Evolutionary conservation across 2,329 filamentous ascomycete species (phyloP), one percentile per base, ranked within the genome.

Genomic region (Trichoderma asperellum): DNA sequence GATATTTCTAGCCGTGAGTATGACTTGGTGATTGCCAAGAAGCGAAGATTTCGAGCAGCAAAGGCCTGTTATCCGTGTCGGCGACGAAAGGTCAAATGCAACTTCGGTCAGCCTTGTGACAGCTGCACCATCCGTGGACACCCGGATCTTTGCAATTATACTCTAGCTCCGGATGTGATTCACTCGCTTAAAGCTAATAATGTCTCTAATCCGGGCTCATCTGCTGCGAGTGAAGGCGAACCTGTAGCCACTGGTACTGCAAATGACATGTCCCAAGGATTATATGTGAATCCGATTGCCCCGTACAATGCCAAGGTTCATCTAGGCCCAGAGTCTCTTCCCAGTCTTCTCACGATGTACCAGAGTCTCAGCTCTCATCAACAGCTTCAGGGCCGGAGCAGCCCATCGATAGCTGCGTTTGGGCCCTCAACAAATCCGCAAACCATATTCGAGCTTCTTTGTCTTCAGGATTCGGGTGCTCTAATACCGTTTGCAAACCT

Each of bases 1-100:
- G 35, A 55, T 34, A 55, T 27, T 4, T 16, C 49, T 6, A 56
- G 40, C 4, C 34, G 27, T 14, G 34, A 64, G 18, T 43, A 56
- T 16, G 34, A 64, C 2, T 43, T 55, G 7, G 40, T 43, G 21
- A 34, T 64, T 5, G 34, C 55, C 6, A 64, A 64, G 49, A 8
- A 49, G 34, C 61, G 49, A 6, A 40, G 61, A 16, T 64, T 55
- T 27, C 61, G 61, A 32, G 32, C 49, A 2, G 49, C 61, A 14
- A 64, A 64, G 49, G 61, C 49, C 14, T 64, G 61, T 34, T 55
- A 64, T n/a, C 49, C 61, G 14, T 64, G 61, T 34, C 43, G 62
- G 18, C 62, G 62, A 12, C 52, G 62, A 12, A 64, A 64, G 24
- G 61, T 64, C 61, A 64, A 55, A 37, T 64, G 61, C 34, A 43